phyloP scores from a whole-genome alignment of 257 asterid species.

The Solanum pinnatisectum region DNA sequence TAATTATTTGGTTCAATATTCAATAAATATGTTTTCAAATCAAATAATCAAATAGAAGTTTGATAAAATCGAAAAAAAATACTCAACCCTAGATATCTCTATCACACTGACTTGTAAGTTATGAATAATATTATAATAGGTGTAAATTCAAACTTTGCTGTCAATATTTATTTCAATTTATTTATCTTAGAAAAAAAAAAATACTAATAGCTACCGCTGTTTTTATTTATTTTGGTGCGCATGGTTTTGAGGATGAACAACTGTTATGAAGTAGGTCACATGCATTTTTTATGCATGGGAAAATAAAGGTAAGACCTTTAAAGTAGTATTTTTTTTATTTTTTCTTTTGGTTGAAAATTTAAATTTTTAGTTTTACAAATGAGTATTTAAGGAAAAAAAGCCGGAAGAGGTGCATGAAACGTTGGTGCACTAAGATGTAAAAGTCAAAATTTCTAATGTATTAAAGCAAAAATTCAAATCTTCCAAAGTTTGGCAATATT shows the following conservation, averaged over 20 bases:
- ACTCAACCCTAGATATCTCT: background rate
- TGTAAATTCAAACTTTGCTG: background rate
- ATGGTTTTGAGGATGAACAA: background rate
- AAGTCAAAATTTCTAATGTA: background rate
- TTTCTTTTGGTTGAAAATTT: background rate
- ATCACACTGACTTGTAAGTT: background rate
- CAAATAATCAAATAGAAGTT: background rate
- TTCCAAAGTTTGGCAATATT: background rate
- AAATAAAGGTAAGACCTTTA: background rate
- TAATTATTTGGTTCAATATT: background rate
- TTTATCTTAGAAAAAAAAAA: background rate
- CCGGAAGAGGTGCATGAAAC: slow-evolving; percentile 6
- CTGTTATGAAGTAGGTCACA: background rate
- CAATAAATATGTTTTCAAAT: background rate
- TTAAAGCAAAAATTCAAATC: background rate
- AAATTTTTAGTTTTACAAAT: background rate
- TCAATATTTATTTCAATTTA: background rate
- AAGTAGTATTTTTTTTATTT: background rate
- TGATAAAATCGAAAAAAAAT: background rate
- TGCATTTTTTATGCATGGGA: background rate
- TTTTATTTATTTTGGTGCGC: background rate
- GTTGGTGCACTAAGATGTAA: slow-evolving; percentile 20
- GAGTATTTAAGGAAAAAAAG: background rate
- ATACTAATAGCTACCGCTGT: background rate
- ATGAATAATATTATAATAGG: background rate